Evolutionary conservation across 345 rosid genomes (phyloP).

Genomic region (Syzygium jambos): DNA sequence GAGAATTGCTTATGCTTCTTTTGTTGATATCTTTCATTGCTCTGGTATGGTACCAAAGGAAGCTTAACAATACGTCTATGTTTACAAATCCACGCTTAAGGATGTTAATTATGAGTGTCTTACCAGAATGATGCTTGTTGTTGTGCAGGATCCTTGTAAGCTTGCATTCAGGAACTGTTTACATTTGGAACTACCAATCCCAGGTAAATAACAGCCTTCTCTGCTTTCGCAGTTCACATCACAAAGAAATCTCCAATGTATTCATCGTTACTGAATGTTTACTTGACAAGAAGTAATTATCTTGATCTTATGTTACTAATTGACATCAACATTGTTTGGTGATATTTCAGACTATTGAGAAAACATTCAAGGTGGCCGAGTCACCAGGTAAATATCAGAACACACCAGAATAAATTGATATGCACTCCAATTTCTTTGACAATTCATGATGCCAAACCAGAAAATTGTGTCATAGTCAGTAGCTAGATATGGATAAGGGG

Average conservation of each 20-base stretch:
- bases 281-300: background rate
- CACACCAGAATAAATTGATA: background rate
- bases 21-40: background rate
- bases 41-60: background rate
- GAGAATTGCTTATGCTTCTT: background rate
- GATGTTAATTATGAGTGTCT: background rate
- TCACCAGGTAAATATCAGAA: background rate
- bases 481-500: too few species aligned
- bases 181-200: slow-evolving; percentile 61
- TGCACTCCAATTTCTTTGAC: background rate
- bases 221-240: too few species aligned
- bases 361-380: slow-evolving; percentile 3
- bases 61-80: background rate
- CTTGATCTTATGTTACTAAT: background rate
- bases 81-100: background rate
- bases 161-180: slow-evolving; percentile 61
- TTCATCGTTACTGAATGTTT: background rate
- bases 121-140: background rate
- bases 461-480: background rate
- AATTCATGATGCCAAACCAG: background rate
- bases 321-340: background rate
- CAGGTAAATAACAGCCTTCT: background rate
- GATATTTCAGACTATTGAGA: background rate
- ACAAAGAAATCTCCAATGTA: background rate
- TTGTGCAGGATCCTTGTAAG: slow-evolving; percentile 57